These are phyloP conservation scores for Solanum infundibuliforme DNA, from an alignment of 257 asterid genomes.

Conservation along the genomic window DNA sequence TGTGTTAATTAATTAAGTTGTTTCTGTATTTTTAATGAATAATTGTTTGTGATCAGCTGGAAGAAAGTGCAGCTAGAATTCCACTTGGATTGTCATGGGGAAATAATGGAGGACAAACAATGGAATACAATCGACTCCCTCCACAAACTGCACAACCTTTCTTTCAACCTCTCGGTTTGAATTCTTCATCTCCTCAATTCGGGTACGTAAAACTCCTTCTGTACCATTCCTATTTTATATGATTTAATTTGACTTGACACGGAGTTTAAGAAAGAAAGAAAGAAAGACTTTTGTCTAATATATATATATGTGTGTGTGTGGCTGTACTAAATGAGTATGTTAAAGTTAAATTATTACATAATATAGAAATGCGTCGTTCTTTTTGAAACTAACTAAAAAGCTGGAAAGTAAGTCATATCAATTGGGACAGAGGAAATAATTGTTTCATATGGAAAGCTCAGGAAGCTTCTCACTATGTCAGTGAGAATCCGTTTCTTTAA, in stretches of 20 bases:
- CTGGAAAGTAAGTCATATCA: too few species aligned
- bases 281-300: background rate
- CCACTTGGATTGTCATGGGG: background rate
- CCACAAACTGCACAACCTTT: slow-evolving; percentile 3
- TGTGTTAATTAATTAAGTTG: background rate
- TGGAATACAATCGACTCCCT: background rate
- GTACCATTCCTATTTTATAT: too few species aligned
- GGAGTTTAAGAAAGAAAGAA: too few species aligned
- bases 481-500: background rate
- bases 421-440: background rate
- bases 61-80: background rate
- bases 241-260: background rate
- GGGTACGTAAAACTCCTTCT: background rate
- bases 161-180: slow-evolving; percentile 11
- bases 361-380: too few species aligned
- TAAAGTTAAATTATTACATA: background rate
- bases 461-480: background rate
- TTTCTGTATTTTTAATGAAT: background rate
- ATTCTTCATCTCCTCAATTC: slow-evolving; percentile 1
- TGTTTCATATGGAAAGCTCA: too few species aligned
- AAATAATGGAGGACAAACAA: slow-evolving; percentile 3
- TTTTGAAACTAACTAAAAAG: too few species aligned
- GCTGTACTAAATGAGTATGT: background rate
- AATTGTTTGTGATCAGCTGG: slow-evolving; percentile 2
- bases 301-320: too few species aligned